These are phyloP conservation scores for Plantago major DNA, from an alignment of 257 asterid species.

Conservation along the genomic window DNA sequence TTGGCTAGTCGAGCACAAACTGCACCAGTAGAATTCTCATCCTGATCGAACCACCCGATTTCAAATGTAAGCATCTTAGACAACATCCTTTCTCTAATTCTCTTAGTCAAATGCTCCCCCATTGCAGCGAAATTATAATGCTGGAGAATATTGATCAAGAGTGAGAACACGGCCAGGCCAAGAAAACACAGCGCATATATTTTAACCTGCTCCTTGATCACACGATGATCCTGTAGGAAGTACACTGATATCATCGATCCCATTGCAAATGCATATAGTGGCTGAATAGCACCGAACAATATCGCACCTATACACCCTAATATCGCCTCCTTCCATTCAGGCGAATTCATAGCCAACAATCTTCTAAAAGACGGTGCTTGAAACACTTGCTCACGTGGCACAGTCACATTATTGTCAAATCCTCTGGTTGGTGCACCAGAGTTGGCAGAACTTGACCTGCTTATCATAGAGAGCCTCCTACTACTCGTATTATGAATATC, in stretches of 20 bases:
- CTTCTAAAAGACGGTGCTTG: slow-evolving; percentile 50
- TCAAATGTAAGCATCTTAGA: slow-evolving; percentile 63
- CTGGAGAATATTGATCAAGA: slow-evolving; percentile 40
- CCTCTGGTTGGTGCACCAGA: slow-evolving; percentile 25
- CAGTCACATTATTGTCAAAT: slow-evolving; percentile 13
- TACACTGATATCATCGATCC: slow-evolving; percentile 52
- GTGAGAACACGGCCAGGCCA: slow-evolving; percentile 47
- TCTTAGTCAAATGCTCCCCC: slow-evolving; percentile 60
- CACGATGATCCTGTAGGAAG: slow-evolving; percentile 37
- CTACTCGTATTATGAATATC: slow-evolving; percentile 37
- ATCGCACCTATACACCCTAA: slow-evolving; percentile 41
- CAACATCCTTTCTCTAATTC: slow-evolving; percentile 53
- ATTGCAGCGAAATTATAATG: slow-evolving; percentile 59
- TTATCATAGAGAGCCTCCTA: slow-evolving; percentile 29
- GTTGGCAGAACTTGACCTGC: slow-evolving; percentile 47
- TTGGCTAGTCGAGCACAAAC: slow-evolving; percentile 56
- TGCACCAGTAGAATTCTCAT: slow-evolving; percentile 51
- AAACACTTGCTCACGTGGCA: slow-evolving; percentile 25
- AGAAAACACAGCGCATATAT: slow-evolving; percentile 38
- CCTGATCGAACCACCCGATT: slow-evolving; percentile 59
- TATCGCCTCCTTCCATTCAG: slow-evolving; percentile 56
- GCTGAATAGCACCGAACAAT: slow-evolving; percentile 55
- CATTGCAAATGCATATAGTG: slow-evolving; percentile 43
- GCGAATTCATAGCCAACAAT: slow-evolving; percentile 50
- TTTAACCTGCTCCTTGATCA: slow-evolving; percentile 37